Percentiles rank a stretch among this genome's conserved stretches.
These are phyloP conservation scores for Fusarium verticillioides DNA, from an alignment of 2,329 filamentous ascomycete genomes.

Conservation along the genomic window DNA sequence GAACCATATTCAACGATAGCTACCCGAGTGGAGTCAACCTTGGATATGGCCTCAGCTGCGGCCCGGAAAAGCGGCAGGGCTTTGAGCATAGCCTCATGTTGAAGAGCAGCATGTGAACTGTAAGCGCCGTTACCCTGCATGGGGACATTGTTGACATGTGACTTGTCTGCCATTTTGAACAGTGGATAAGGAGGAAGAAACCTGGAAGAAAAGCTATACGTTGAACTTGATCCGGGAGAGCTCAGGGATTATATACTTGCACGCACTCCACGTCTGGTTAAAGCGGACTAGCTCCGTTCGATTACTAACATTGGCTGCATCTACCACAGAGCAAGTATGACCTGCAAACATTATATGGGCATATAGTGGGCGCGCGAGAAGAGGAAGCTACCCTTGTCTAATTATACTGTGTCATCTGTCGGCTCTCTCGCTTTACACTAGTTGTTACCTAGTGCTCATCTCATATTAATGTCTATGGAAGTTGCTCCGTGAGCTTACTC, in stretches of 20 bases:
- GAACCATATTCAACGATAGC: neutral
- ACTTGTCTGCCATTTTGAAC: neutral
- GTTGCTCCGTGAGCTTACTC: neutral
- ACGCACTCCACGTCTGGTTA: neutral
- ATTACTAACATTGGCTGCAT: neutral
- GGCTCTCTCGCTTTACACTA: neutral
- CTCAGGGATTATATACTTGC: neutral
- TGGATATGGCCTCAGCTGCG: neutral
- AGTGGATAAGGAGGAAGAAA: neutral
- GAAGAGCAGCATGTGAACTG: neutral
- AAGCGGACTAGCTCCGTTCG: neutral
- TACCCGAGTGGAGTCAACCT: neutral
- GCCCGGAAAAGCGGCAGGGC: neutral
- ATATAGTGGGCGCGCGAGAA: neutral
- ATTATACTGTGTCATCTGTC: neutral
- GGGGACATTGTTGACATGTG: neutral
- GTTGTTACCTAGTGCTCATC: neutral
- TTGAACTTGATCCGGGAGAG: neutral
- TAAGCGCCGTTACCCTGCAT: conserved; percentile 2
- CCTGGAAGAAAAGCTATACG: neutral
- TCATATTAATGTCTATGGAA: neutral
- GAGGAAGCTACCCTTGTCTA: fast-evolving
- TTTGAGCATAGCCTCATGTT: neutral
- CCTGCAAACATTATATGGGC: neutral
- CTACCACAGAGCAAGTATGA: neutral